Percentiles rank a stretch among this genome's conserved stretches.
Evolutionary conservation across 768 basidiomycete species (phyloP).

Genomic region (Collybiopsis luxurians): DNA sequence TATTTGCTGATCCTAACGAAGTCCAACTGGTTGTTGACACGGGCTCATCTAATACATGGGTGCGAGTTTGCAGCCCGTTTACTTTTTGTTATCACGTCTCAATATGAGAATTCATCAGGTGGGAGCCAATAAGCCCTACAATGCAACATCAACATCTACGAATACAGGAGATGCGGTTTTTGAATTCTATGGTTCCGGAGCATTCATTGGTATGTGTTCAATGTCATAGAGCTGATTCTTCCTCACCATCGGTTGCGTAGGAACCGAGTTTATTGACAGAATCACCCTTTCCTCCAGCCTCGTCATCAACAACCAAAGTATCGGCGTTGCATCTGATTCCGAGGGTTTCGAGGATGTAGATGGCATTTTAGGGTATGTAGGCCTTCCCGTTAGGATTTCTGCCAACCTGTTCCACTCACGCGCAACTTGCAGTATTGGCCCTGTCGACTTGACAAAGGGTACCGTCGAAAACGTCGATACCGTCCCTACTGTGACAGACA

Average conservation of each 20-base stretch:
- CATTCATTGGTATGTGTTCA: slow-evolving; percentile 44
- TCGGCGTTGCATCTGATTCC: slow-evolving; percentile 54
- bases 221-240: not conserved
- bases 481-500: slow-evolving; percentile 59
- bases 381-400: no score
- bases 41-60: slow-evolving; percentile 74
- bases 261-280: slow-evolving; percentile 47
- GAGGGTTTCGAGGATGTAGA: slow-evolving; percentile 50
- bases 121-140: not conserved
- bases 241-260: slow-evolving; percentile 17
- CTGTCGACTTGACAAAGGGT: slow-evolving; percentile 44
- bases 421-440: no score
- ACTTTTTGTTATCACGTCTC: not conserved
- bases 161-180: slow-evolving; percentile 26
- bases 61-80: slow-evolving; percentile 52
- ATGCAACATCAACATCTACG: not conserved
- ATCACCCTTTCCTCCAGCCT: slow-evolving; percentile 51
- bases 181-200: slow-evolving; percentile 61
- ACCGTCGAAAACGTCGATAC: slow-evolving; percentile 22
- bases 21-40: slow-evolving; percentile 54
- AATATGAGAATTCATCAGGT: not conserved
- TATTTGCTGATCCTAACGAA: no score
- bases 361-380: slow-evolving; percentile 61
- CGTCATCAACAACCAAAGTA: slow-evolving; percentile 52
- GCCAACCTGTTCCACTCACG: no score